These are phyloP conservation scores for Persicaria tinctoria DNA, from an alignment of 148 eudicot genomes.

Conservation along the genomic window DNA sequence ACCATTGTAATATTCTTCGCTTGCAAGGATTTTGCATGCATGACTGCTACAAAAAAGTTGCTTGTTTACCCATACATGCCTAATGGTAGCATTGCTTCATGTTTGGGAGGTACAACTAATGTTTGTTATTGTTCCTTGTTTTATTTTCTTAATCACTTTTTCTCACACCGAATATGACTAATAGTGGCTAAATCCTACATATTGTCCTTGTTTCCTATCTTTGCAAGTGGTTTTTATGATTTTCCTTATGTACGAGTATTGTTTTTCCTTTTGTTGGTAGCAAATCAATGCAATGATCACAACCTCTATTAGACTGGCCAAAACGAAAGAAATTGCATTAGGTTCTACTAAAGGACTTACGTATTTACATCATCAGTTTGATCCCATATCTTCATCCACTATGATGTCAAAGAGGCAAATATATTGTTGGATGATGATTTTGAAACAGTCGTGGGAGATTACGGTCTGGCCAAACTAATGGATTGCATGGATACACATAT, in stretches of 20 bases:
- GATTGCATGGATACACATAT: slow-evolving; percentile 60
- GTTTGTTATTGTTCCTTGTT: neutral
- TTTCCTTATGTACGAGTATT: neutral
- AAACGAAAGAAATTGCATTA: slow-evolving; percentile 42
- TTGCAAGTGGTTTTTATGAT: neutral
- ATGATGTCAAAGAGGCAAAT: slow-evolving; percentile 64
- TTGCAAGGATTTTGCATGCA: slow-evolving; percentile 42
- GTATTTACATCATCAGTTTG: slow-evolving; percentile 57
- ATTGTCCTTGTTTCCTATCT: no score
- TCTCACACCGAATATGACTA: no score
- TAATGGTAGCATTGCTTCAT: slow-evolving; percentile 43
- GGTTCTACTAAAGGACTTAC: slow-evolving; percentile 57
- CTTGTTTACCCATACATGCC: slow-evolving; percentile 52
- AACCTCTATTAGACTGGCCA: slow-evolving; percentile 51
- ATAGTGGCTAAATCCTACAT: no score
- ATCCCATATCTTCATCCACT: slow-evolving; percentile 52
- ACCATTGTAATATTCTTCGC: slow-evolving; percentile 10
- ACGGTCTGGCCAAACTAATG: slow-evolving; percentile 58
- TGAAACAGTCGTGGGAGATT: slow-evolving; percentile 65
- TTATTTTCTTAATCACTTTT: neutral
- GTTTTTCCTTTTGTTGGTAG: slow-evolving; percentile 16
- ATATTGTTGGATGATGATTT: slow-evolving; percentile 63
- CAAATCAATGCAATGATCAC: slow-evolving; percentile 23
- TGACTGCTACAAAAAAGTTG: slow-evolving; percentile 36
- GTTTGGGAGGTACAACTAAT: slow-evolving; percentile 32